Evolutionary conservation across 345 rosid genomes (phyloP).

Genomic region (Melaleuca alternifolia): DNA sequence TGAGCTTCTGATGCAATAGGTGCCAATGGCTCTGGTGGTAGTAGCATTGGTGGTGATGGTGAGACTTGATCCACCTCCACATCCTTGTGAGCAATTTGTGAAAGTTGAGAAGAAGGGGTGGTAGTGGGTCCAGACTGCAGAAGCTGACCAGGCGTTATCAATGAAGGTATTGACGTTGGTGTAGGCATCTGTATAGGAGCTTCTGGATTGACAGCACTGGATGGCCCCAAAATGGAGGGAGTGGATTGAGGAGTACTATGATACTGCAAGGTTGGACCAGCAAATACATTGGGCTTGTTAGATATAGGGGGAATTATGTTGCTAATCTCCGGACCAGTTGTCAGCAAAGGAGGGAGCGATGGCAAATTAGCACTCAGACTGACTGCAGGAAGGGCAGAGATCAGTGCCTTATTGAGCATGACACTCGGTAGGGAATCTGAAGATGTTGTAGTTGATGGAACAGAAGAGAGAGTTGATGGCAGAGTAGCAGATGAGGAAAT

Average conservation of each 20-base stretch:
- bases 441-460: constrained; percentile 26
- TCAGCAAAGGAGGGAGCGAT: constrained; percentile 35
- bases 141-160: constrained; percentile 54
- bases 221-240: constrained; percentile 25
- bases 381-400: constrained; percentile 33
- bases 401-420: constrained; percentile 34
- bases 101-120: constrained; percentile 2
- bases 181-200: constrained; percentile 6
- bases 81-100: constrained; percentile 45
- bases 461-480: constrained; percentile 1
- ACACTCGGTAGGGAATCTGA: constrained; percentile 47
- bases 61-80: constrained; percentile 66
- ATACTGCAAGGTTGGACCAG: constrained; percentile 35
- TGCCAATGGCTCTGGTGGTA: constrained; percentile 30
- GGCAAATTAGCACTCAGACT: constrained; percentile 32
- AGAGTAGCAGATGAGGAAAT: constrained; percentile 27
- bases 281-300: constrained; percentile 29
- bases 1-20: constrained; percentile 44
- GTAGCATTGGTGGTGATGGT: constrained; percentile 18
- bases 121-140: constrained; percentile 36
- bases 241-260: constrained; percentile 31
- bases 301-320: constrained; percentile 26
- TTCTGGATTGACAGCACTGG: constrained; percentile 26
- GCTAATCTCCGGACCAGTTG: constrained; percentile 36
- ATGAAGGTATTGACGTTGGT: constrained; percentile 62